Evolutionary conservation across 192 early-diverging fungal genomes (phyloP).

Genomic region (Spinellus fusiger): DNA sequence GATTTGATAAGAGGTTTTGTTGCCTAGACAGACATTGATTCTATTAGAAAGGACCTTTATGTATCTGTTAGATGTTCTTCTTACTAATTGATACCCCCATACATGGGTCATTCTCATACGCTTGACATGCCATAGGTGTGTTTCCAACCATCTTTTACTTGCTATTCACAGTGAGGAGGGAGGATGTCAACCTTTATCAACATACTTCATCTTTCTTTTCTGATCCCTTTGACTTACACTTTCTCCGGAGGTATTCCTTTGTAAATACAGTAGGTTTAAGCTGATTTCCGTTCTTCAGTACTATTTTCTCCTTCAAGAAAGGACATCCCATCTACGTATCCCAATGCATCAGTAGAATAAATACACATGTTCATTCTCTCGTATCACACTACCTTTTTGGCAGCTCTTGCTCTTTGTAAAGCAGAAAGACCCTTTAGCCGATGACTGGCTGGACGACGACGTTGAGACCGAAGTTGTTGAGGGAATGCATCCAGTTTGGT

Average conservation of each 20-base stretch:
- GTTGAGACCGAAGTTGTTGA: not conserved
- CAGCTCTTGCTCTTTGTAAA: not conserved
- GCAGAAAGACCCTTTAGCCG: conserved; percentile 6
- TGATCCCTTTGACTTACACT: conserved; percentile 10
- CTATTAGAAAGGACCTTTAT: not conserved
- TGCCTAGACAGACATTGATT: conserved; percentile 40
- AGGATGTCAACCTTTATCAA: no score
- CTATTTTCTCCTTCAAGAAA: conserved; percentile 30
- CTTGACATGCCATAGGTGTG: conserved; percentile 98
- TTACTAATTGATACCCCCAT: conserved; percentile 76
- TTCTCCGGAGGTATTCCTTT: conserved; percentile 44
- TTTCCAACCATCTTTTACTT: conserved; percentile 85
- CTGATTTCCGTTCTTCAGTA: conserved; percentile 33
- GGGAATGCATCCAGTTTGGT: not conserved
- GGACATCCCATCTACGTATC: not conserved
- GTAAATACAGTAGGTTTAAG: conserved; percentile 32
- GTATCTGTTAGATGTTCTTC: not conserved
- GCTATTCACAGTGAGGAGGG: no score
- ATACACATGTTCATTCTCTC: not conserved
- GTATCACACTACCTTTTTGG: conserved; percentile 8
- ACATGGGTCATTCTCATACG: conserved; percentile 88
- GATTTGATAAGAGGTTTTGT: conserved; percentile 84
- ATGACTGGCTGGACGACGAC: conserved; percentile 13
- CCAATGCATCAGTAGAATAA: not conserved
- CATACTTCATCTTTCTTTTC: not conserved